Conservation (phyloP, 768 basidiomycete genomes). For the Lactifluus rugatus region DNA sequence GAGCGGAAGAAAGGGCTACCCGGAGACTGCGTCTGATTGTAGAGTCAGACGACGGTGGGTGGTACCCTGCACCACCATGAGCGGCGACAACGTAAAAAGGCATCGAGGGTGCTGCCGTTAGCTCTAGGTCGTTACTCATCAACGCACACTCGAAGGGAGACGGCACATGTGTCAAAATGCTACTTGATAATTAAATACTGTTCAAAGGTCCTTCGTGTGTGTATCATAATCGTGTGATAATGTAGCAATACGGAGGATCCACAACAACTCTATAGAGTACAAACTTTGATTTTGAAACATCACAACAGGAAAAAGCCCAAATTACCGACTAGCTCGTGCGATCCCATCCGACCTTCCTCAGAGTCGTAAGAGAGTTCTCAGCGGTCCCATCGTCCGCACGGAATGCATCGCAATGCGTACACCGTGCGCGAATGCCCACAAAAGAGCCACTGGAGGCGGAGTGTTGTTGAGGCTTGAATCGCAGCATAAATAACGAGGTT, state of each 20-base stretch:
- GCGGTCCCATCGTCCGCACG: conserved; percentile 13
- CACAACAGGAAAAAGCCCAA: background rate
- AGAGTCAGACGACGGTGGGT: conserved; percentile 28
- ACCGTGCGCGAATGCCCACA: conserved; percentile 28
- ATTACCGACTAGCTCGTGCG: background rate
- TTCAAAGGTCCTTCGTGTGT: background rate
- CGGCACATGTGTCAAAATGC: background rate
- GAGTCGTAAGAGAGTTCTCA: conserved; percentile 15
- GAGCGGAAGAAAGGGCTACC: conserved; percentile 44
- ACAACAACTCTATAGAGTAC: background rate
- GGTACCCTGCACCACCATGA: conserved; percentile 74
- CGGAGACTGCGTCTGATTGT: conserved; percentile 45
- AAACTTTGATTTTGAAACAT: background rate
- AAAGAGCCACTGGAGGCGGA: conserved; percentile 24
- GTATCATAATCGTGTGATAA: conserved; percentile 11
- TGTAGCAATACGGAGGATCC: conserved; percentile 8
- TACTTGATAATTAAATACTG: conserved; percentile 5
- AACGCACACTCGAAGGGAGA: background rate
- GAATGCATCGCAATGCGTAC: conserved; percentile 18
- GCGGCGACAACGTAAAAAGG: conserved; percentile 38
- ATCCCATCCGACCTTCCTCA: background rate
- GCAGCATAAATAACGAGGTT: background rate
- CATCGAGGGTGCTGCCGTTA: background rate
- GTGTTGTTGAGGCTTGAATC: background rate
- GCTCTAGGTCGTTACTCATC: background rate